A percentile compares a stretch with the other conserved stretches of the same genome.
phyloP scores from a whole-genome alignment of 768 basidiomycete genomes.

The Termitomyces sp. region DNA sequence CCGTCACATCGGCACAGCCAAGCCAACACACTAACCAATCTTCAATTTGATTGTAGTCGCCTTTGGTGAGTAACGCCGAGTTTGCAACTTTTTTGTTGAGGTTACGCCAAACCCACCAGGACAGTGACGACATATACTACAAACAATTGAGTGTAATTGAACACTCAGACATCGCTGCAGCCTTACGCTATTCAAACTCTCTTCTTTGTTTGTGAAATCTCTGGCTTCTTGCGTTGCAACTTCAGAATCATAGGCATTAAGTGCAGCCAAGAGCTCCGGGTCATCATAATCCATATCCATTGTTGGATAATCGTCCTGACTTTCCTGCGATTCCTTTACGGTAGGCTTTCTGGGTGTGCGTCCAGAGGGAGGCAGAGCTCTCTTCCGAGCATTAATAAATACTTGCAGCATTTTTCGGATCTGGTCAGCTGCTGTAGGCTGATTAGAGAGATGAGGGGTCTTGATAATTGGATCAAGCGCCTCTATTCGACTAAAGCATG shows the following conservation, averaged over 20 bases:
- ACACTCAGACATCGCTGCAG: background rate
- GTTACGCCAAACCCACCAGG: slow-evolving; percentile 31
- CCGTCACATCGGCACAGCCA: slow-evolving; percentile 57
- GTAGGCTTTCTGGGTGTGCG: slow-evolving; percentile 22
- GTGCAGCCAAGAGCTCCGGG: slow-evolving; percentile 48
- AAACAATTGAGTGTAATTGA: background rate
- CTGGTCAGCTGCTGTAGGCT: slow-evolving; percentile 41
- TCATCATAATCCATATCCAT: slow-evolving; percentile 53
- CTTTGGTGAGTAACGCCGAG: slow-evolving; percentile 14
- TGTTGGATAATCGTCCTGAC: slow-evolving; percentile 67
- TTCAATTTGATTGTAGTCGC: slow-evolving; percentile 34
- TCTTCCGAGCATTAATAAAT: slow-evolving; percentile 53
- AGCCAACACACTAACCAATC: slow-evolving; percentile 70
- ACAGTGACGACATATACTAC: slow-evolving; percentile 13
- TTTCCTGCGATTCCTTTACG: slow-evolving; percentile 51
- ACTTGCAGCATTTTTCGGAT: slow-evolving; percentile 52
- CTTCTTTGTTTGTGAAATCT: background rate
- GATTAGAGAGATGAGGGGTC: slow-evolving; percentile 30
- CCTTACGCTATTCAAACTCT: slow-evolving; percentile 27
- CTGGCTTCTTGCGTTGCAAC: slow-evolving; percentile 35
- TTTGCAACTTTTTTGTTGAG: slow-evolving; percentile 39
- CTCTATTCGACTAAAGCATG: slow-evolving; percentile 27
- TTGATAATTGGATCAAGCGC: slow-evolving; percentile 49
- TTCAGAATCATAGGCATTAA: slow-evolving; percentile 33
- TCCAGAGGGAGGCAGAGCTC: slow-evolving; percentile 39